phyloP scores from a whole-genome alignment of 352 stramenopile genomes.

The Phytophthora kernoviae region DNA sequence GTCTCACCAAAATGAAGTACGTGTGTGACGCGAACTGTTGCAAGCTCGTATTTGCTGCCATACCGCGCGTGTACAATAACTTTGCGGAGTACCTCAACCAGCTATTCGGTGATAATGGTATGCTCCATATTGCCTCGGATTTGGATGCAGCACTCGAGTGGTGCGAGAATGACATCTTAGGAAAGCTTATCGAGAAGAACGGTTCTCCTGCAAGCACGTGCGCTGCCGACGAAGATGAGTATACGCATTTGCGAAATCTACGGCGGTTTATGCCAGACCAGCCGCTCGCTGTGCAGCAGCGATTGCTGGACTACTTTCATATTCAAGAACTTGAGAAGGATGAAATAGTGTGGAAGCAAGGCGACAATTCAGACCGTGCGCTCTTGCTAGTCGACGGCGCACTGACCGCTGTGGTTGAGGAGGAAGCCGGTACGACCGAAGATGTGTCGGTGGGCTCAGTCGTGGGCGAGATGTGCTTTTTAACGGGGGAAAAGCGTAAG shows the following conservation, averaged over 20 bases:
- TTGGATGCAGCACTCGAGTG: conserved; percentile 75
- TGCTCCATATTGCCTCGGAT: conserved; percentile 63
- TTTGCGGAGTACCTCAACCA: conserved; percentile 63
- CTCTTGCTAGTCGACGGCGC: conserved; percentile 69
- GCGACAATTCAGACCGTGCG: conserved; percentile 51
- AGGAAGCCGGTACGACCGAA: conserved; percentile 81
- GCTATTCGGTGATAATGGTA: conserved; percentile 51
- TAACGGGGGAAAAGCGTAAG: conserved; percentile 83
- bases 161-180: conserved; percentile 73
- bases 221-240: conserved; percentile 53
- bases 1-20: conserved; percentile 82
- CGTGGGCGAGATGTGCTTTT: conserved; percentile 79
- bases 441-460: conserved; percentile 70
- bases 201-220: conserved; percentile 23
- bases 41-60: conserved; percentile 71
- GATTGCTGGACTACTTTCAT: conserved; percentile 75
- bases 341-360: conserved; percentile 73
- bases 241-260: conserved; percentile 54
- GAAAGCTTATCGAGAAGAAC: conserved; percentile 30
- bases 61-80: conserved; percentile 62
- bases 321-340: conserved; percentile 66
- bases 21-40: conserved; percentile 70
- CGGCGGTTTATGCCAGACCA: conserved; percentile 76
- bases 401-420: conserved; percentile 74
- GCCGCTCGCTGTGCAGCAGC: conserved; percentile 61